Percentiles rank a stretch among this genome's conserved stretches.
These are phyloP conservation scores for Tylopilus felleus DNA, from an alignment of 768 basidiomycete species.

Conservation along the genomic window DNA sequence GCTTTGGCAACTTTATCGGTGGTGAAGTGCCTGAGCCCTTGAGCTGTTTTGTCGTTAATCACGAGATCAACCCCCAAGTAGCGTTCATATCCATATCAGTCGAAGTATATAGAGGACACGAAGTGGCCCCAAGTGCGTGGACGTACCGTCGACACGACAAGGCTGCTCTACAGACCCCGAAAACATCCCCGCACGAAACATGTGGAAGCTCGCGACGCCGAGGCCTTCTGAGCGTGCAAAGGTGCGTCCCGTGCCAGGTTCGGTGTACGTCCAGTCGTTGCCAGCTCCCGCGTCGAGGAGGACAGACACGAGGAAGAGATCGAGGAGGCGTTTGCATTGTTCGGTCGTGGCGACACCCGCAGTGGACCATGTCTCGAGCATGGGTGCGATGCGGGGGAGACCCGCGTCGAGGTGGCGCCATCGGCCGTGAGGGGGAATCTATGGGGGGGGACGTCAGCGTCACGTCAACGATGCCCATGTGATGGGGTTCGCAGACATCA, in stretches of 20 bases:
- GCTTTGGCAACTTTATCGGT: slow-evolving; percentile 54
- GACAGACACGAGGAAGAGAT: slow-evolving; percentile 88
- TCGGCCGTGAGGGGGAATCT: slow-evolving; percentile 87
- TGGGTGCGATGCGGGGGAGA: slow-evolving; percentile 55
- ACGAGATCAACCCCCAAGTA: background rate
- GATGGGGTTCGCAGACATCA: background rate
- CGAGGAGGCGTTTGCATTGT: slow-evolving; percentile 71
- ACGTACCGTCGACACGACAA: slow-evolving; percentile 73
- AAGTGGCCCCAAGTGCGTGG: background rate
- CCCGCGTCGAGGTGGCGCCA: slow-evolving; percentile 87
- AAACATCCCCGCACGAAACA: slow-evolving; percentile 85
- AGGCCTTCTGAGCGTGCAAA: slow-evolving; percentile 78
- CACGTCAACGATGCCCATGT: background rate
- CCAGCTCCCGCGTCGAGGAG: slow-evolving; percentile 95
- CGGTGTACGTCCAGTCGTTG: slow-evolving; percentile 72
- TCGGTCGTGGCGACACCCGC: slow-evolving; percentile 47
- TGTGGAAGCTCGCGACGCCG: slow-evolving; percentile 85
- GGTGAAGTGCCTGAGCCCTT: slow-evolving; percentile 64
- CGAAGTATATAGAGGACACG: too few relatives aligned
- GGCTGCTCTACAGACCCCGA: slow-evolving; percentile 57
- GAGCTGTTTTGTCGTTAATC: slow-evolving; percentile 44
- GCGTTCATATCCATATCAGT: slow-evolving; percentile 13
- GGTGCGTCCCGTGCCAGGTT: slow-evolving; percentile 47
- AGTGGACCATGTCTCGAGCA: slow-evolving; percentile 55
- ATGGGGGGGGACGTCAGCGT: background rate